A percentile compares a stretch with the other conserved stretches of the same genome.
Evolutionary conservation across 495 filamentous ascomycete genomes (phyloP).

Genomic region (Physcia stellaris): DNA sequence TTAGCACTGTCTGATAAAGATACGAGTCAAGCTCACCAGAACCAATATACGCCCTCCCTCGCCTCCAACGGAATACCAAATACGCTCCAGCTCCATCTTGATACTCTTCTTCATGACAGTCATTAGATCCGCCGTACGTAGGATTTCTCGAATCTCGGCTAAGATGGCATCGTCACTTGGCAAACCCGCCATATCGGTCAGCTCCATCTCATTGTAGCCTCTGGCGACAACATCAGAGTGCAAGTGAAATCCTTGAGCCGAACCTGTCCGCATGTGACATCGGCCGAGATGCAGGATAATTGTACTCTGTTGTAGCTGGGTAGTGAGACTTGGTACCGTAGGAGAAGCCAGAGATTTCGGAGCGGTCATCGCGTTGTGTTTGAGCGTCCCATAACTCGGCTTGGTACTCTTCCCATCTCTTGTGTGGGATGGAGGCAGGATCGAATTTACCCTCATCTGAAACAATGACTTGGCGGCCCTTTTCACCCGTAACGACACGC

Average conservation of each 20-base stretch:
- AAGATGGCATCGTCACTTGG: conserved; percentile 83
- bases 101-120: conserved; percentile 96
- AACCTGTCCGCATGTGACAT: conserved; percentile 47
- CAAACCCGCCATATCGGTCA: conserved; percentile 57
- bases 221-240: conserved; percentile 59
- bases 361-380: conserved; percentile 71
- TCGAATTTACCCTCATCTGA: conserved; percentile 98
- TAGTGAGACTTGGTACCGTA: conserved; percentile 77
- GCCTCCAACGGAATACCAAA: conserved; percentile 72
- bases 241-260: conserved; percentile 64
- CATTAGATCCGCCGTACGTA: conserved; percentile 89
- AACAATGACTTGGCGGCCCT: conserved; percentile 82
- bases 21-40: conserved; percentile 47
- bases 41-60: conserved; percentile 81
- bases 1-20: conserved; percentile 24
- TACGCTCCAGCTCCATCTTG: conserved; percentile 81
- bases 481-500: conserved; percentile 91
- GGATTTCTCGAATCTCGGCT: conserved; percentile 86
- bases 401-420: conserved; percentile 99
- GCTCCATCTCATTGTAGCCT: conserved; percentile 46
- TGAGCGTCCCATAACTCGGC: conserved; percentile 92
- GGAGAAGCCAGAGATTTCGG: conserved; percentile 81
- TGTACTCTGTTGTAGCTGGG: conserved; percentile 50
- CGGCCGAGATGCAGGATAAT: conserved; percentile 43
- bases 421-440: conserved; percentile 79